Evolutionary conservation across 2,329 filamentous ascomycete genomes (phyloP).

Genomic region (Fusarium mundagurra): DNA sequence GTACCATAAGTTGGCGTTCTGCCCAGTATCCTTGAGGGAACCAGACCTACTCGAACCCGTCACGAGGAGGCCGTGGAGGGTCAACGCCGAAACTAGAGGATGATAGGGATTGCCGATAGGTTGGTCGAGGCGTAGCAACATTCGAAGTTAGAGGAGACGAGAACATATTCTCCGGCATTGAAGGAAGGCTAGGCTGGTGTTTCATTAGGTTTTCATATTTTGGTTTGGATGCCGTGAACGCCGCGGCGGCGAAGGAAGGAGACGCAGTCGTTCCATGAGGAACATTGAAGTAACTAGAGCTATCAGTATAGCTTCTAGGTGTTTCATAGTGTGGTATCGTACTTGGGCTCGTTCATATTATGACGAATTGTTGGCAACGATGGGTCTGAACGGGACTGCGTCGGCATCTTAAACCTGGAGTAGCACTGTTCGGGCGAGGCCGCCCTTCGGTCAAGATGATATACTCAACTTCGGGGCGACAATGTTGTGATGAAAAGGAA

Average conservation of each 20-base stretch:
- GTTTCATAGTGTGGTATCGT: neutral
- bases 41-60: constrained; percentile 70
- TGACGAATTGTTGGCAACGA: constrained; percentile 1
- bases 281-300: constrained; percentile 48
- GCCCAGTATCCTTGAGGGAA: constrained; percentile 71
- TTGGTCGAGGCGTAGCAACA: constrained; percentile 2
- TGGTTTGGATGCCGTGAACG: constrained; percentile 7
- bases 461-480: neutral
- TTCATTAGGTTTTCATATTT: constrained; percentile 19
- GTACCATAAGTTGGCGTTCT: constrained; percentile 56
- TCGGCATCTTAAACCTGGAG: constrained; percentile 31
- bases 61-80: constrained; percentile 63
- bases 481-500: neutral
- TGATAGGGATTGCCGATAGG: neutral
- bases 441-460: neutral
- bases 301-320: neutral
- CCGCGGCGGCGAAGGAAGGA: constrained; percentile 20
- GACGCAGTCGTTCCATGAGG: constrained; percentile 29
- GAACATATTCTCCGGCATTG: constrained; percentile 15
- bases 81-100: constrained; percentile 52
- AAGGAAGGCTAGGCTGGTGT: constrained; percentile 30
- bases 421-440: neutral
- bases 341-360: constrained; percentile 41
- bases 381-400: constrained; percentile 24
- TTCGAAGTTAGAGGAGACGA: neutral